Evolutionary conservation across 768 basidiomycete genomes (phyloP), one percentile per base, ranked within the genome.

Genomic region (Mycena kentingensis): DNA sequence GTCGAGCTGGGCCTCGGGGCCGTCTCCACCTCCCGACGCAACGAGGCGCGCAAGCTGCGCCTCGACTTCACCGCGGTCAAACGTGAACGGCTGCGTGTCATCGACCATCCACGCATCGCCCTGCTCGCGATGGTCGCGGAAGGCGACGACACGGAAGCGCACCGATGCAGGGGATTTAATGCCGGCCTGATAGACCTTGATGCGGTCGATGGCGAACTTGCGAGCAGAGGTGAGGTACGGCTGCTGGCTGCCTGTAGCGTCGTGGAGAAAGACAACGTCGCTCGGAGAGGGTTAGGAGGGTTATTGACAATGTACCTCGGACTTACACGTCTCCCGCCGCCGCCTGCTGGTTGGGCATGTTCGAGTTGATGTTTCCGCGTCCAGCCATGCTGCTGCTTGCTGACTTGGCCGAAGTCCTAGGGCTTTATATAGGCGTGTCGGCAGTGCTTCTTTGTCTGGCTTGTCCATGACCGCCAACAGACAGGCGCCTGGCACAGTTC

Each of bases 1-100:
- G 6, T 77, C 76, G 2, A 76, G 77, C 28, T 78, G 74, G 13
- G 78, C 79, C 60, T 81, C 79, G 2, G 79, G 78, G 0, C 79
- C 79, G 62, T 81, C 79, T 28, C 72, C 69, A 21, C 72, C 72
- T 26, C 74, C 72, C 1, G 62, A 60, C 1, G 74, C 75, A 35
- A 65, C 70, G 18, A 77, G 61, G 2, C 63, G 61, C 44, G 66
- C 68, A 34, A 80, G 66, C 51, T 73, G 67, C 22, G 64, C 61
- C 46, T 76, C 67, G 27, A 79, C 65, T 13, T 57, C 52, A 3
- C 48, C 51, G 29, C 74, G 68, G 52, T 77, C 69, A 10, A 68
- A 69, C 6, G 74, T 71, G 65, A 81, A 79, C 35, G 26, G 35
- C 5, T 69, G 69, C 49, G 70, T 69, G 37, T 66, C 72, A 51